These are phyloP conservation scores for Fraxinus paxiana DNA, from an alignment of 305 asterid species.

Conservation along the genomic window DNA sequence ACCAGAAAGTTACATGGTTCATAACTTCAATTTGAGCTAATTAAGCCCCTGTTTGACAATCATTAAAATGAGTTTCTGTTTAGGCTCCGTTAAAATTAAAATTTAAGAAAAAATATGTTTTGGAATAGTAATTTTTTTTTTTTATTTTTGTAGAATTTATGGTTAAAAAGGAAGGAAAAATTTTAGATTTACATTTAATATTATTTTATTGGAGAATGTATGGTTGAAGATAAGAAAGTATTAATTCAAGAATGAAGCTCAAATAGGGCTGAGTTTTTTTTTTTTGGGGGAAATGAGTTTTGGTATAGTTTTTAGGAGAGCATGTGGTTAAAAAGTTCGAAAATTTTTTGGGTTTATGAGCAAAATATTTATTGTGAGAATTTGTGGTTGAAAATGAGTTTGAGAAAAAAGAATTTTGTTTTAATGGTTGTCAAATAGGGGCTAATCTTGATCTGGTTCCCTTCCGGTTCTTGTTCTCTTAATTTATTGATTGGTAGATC, in stretches of 20 bases:
- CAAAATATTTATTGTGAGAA: background rate
- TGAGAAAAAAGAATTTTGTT: background rate
- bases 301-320: background rate
- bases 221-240: no score
- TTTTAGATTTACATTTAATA: no score
- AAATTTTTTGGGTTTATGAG: background rate
- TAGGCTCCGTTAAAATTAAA: no score
- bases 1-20: background rate
- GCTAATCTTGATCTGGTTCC: background rate
- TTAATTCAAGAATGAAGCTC: no score
- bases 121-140: no score
- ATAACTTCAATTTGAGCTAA: background rate
- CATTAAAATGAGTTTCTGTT: background rate
- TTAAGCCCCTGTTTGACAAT: background rate
- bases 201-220: no score
- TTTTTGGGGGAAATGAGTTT: background rate
- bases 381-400: background rate
- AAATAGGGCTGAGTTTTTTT: no score
- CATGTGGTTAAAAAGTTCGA: background rate
- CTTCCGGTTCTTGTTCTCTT: background rate
- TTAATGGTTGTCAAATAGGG: background rate
- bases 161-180: no score
- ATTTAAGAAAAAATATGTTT: no score
- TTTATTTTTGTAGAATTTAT: no score
- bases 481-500: background rate